Conservation (phyloP, 2,329 filamentous ascomycete species). For the Microcyclosporella mali region DNA sequence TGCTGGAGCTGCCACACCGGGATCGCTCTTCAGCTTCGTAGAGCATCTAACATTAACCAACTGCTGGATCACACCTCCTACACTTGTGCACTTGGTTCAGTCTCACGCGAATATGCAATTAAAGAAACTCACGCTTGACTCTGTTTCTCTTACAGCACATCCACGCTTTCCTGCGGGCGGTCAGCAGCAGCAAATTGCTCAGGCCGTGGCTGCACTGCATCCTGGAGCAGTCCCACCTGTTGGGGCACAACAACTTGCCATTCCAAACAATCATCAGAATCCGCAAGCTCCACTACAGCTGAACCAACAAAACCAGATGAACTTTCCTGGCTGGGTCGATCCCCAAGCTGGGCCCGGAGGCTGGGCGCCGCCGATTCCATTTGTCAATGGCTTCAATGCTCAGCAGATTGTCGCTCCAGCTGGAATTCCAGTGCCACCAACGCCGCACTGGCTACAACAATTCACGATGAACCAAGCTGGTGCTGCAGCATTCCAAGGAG, state of each 20-base stretch:
- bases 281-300: background rate
- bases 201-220: conserved; percentile 7
- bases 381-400: too few species aligned
- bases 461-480: too few species aligned
- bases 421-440: too few species aligned
- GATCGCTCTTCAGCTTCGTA: conserved; percentile 48
- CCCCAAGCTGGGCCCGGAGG: too few species aligned
- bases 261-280: background rate
- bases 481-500: too few species aligned
- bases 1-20: conserved; percentile 6
- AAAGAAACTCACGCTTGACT: conserved; percentile 53
- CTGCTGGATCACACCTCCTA: conserved; percentile 59
- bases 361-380: too few species aligned
- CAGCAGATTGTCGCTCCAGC: too few species aligned
- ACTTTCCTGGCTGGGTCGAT: too few species aligned
- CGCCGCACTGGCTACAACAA: too few species aligned
- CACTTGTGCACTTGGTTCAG: conserved; percentile 49
- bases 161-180: conserved; percentile 17
- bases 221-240: conserved; percentile 12
- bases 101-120: conserved; percentile 45
- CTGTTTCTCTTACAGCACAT: conserved; percentile 56
- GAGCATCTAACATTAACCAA: conserved; percentile 59
- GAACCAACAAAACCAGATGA: too few species aligned
- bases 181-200: conserved; percentile 1
- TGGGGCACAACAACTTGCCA: conserved; percentile 1